Evolutionary conservation across 2,329 filamentous ascomycete genomes (phyloP).

Genomic region (Celoporthe dispersa): DNA sequence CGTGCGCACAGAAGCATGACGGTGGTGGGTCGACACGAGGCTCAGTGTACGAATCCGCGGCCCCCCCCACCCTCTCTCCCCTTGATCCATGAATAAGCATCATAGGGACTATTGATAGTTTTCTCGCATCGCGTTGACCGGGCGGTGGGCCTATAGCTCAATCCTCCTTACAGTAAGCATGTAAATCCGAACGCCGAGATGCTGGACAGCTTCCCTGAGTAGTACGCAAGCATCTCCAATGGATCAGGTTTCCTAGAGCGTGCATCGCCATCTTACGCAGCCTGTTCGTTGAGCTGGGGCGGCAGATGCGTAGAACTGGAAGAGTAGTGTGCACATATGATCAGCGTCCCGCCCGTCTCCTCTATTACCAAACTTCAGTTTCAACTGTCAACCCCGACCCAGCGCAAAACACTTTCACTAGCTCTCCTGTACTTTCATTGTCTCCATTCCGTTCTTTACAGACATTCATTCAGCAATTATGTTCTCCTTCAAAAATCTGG

Average conservation of each 20-base stretch:
- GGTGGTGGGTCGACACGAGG: background rate
- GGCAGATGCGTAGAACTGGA: background rate
- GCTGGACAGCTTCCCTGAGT: background rate
- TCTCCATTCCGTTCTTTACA: background rate
- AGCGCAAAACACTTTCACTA: background rate
- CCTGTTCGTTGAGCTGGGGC: background rate
- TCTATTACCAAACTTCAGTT: background rate
- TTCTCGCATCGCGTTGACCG: background rate
- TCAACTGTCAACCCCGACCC: background rate
- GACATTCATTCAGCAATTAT: background rate
- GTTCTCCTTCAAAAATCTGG: background rate
- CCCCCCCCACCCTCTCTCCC: too few relatives aligned
- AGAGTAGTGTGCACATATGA: background rate
- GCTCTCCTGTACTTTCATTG: background rate
- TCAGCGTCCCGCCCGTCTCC: background rate
- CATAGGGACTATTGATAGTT: background rate
- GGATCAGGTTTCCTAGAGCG: background rate
- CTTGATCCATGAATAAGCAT: background rate
- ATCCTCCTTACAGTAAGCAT: background rate
- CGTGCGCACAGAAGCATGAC: background rate
- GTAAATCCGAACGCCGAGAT: background rate
- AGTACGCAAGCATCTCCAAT: constrained; percentile 8
- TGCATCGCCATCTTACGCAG: background rate
- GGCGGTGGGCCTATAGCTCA: background rate
- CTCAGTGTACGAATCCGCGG: background rate